These are phyloP conservation scores for Serendipita sp. DNA, from an alignment of 768 basidiomycete species.

Conservation along the genomic window DNA sequence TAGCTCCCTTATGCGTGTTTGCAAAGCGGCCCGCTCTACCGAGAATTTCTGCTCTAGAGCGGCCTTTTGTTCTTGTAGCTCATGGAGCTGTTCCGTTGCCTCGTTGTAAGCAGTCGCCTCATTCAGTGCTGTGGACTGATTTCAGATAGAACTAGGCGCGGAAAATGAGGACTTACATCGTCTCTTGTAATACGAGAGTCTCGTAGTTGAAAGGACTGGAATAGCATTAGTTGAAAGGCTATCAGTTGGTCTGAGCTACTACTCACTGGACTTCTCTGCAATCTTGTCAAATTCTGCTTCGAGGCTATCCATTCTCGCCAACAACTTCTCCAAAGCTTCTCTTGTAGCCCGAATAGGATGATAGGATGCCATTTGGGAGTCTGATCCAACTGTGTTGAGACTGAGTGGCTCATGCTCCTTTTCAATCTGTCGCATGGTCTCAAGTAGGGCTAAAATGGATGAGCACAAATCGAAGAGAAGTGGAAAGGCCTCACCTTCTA, in stretches of 20 bases:
- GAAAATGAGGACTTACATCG: conserved; percentile 38
- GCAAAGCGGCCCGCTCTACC: conserved; percentile 40
- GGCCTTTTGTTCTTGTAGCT: conserved; percentile 37
- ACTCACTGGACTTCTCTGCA: conserved; percentile 68
- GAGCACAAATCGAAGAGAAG: conserved; percentile 9
- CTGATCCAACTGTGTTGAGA: conserved; percentile 21
- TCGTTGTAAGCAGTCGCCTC: conserved; percentile 43
- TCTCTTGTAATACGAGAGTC: conserved; percentile 49
- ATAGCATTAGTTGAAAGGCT: conserved; percentile 8
- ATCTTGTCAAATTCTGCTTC: conserved; percentile 74
- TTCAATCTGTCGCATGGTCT: conserved; percentile 50
- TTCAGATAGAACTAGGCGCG: neutral
- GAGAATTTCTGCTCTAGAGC: conserved; percentile 43
- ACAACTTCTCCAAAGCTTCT: conserved; percentile 45
- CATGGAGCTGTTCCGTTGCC: conserved; percentile 49
- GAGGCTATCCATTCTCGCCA: conserved; percentile 63
- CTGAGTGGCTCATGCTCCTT: conserved; percentile 30
- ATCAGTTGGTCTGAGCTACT: neutral
- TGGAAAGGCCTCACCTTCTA: conserved; percentile 41
- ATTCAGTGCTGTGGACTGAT: neutral
- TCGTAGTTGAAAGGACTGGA: conserved; percentile 61
- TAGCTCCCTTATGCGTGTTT: conserved; percentile 42
- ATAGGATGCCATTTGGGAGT: conserved; percentile 18
- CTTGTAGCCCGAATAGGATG: conserved; percentile 49
- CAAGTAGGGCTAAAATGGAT: conserved; percentile 37